Evolutionary conservation across 305 asterid genomes (phyloP), one percentile per base, ranked within the genome.

Genomic region (Fraxinus paxiana): DNA sequence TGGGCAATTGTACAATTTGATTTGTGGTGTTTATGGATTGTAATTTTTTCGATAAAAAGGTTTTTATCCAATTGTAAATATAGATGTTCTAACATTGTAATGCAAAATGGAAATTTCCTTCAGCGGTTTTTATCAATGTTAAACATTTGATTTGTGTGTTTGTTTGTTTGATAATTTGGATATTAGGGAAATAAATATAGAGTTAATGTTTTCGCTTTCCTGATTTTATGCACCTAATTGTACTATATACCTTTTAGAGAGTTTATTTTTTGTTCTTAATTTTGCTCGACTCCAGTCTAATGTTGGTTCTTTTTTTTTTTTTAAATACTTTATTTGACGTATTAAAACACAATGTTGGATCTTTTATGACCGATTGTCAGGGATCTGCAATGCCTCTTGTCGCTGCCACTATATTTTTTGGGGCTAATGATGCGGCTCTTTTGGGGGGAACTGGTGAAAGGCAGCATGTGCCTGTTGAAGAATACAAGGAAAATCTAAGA

Each of bases 371-470:
- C 4, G 10, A 33, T 33, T 76, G 18, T 38, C 88, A 91, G 98
- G 96, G 78, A 81, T 84, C 89, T 76, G 84, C 73, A 74, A 75
- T 84, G 26, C 91, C 92, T 83, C 98, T 95, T 75, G 79, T 83
- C 37, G 97, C 92, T 79, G 90, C 85, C 71, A 93, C 97, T 72
- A 83, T 95, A 77, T 93, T 93, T 79, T 95, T 95, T 59, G 98
- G 98, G 82, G 98, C 97, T 83, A 95, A 93, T 81, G 98, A 92
- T 78, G 98, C 98, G 38, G 98, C 98, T 54, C 91, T 88, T 22
- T 77, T 85, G 51, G 91, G 88, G 56, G 80, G 89, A 76, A 89
- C 93, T n/a, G 91, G 97, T 73, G 92, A 87, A 87, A 90, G 85
- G 86, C 97, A 92, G 85, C 98, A 93, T 77, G 96, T 95, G 41